Base-by-base conservation (phyloP, 768 basidiomycete species). In the Tephrocybe sp. region DNA sequence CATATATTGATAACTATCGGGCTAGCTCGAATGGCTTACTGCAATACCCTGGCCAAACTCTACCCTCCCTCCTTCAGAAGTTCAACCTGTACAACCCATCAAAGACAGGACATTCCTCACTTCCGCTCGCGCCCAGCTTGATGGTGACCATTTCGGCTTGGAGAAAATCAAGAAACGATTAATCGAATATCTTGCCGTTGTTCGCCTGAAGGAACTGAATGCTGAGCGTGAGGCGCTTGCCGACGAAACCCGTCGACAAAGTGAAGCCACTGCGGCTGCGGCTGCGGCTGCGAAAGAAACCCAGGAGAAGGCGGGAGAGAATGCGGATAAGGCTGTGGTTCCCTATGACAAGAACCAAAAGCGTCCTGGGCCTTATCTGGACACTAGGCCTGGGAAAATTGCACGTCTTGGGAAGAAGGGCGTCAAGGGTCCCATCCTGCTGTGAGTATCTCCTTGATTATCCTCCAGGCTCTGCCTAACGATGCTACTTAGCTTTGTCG, bases 161-260 rank as follows among this genome's bases (percentile, higher is more conserved):
- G 91, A 94, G 51, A 91, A 89, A 65, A 87, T 98, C 65, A 98
- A 97, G 76, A 85, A 89, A 56, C 77, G 94, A 9, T 68, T 96
- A 2, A 88, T 96, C 40, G 95, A 97, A 62, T 97, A 92, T 65
- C 79, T 98, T 35, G 93, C 92, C 0, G 88, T 97, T 10, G 85
- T 95, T 31, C 72, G 91, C 53, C 68, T 80, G 44, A 74, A 76
- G 60, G 76, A 78, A 57, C 60, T 78, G 49, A 76, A 74, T 51
- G 72, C 71, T 2, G 74, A 70, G 32, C 65, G 65, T 31, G 69
- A 69, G 36, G 57, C 53, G n/a, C 55, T 62, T 47, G 70, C 55
- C 41, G 68, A 74, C 56, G 68, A 65, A n/a, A 53, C 39, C 19
- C 56, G 45, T 31, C 33, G 45, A 4, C 31, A 65, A 48, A 60